Conservation (phyloP, 2,329 filamentous ascomycete species). For the Trichoderma koningiopsis region DNA sequence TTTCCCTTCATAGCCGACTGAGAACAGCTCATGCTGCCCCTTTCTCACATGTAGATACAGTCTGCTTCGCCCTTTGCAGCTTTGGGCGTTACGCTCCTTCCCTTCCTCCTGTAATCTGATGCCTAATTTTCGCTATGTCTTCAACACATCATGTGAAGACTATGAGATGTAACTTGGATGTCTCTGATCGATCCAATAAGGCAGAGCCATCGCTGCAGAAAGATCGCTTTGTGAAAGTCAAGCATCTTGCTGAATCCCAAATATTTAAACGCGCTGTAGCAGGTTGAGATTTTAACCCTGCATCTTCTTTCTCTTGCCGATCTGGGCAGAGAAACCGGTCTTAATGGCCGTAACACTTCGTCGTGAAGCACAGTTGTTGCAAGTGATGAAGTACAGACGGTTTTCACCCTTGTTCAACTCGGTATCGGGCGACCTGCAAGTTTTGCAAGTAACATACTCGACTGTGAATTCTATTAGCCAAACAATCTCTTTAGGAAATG, state of each 20-base stretch:
- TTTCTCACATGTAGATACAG: not conserved
- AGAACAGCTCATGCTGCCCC: not conserved
- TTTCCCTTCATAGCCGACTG: not conserved
- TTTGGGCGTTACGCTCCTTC: slow-evolving; percentile 1
- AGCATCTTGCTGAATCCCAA: not conserved
- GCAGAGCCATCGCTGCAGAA: not conserved
- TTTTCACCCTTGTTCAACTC: slow-evolving; percentile 99
- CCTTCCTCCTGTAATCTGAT: not conserved
- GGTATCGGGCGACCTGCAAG: slow-evolving; percentile 90
- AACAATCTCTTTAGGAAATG: not conserved
- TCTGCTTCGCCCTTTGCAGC: not conserved
- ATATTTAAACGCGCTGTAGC: not conserved
- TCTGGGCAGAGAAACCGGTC: slow-evolving; percentile 99
- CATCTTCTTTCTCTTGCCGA: slow-evolving; percentile 97
- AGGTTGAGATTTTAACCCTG: slow-evolving; percentile 62
- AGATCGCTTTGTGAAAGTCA: slow-evolving; percentile 8
- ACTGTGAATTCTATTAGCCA: slow-evolving; percentile 52
- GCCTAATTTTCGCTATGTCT: not conserved
- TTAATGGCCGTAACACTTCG: slow-evolving; percentile 97
- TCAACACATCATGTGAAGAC: not conserved
- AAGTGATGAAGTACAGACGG: slow-evolving; percentile 97
- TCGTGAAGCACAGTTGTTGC: slow-evolving; percentile 79
- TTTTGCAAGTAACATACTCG: slow-evolving; percentile 99
- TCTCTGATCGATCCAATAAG: slow-evolving; percentile 9
- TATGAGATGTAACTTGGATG: not conserved